These are phyloP conservation scores for Xylaria venustula DNA, from an alignment of 495 filamentous ascomycete species.

Conservation along the genomic window DNA sequence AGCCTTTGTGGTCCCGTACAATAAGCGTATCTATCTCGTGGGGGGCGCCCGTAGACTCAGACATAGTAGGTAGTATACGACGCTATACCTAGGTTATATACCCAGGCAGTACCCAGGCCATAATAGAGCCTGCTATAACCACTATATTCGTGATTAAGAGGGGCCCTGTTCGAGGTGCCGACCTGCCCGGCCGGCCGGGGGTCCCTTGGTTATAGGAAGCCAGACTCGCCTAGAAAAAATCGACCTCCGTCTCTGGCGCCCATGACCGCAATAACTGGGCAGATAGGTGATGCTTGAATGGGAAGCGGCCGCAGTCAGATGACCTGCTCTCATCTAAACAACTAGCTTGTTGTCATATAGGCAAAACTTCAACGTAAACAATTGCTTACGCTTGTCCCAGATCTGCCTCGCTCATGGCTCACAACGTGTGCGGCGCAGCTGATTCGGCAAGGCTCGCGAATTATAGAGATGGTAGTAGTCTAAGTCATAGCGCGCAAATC, in stretches of 20 bases:
- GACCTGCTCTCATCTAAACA: constrained; percentile 3
- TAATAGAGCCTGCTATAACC: constrained; percentile 4
- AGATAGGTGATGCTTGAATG: not conserved
- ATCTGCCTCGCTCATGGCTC: constrained; percentile 4
- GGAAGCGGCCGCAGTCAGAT: constrained; percentile 13
- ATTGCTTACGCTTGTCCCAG: constrained; percentile 8
- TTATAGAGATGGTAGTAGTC: not conserved
- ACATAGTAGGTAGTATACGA: not conserved
- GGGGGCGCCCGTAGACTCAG: not conserved
- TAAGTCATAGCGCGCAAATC: constrained; percentile 1
- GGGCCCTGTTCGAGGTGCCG: not conserved
- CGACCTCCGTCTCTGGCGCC: not conserved
- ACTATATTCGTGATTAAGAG: not conserved
- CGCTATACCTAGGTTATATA: not conserved
- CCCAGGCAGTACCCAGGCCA: not conserved
- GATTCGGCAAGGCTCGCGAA: constrained; percentile 4
- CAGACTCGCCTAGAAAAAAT: not conserved
- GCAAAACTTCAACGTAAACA: constrained; percentile 8
- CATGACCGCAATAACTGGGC: not conserved
- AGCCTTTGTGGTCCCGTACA: not conserved
- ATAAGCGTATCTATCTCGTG: not conserved
- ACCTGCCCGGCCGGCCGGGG: not conserved
- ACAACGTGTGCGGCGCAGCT: constrained; percentile 2
- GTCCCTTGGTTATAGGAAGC: not conserved
- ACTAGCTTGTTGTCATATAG: constrained; percentile 4